Evolutionary conservation across 441 rosid species (phyloP).

Genomic region (Kokia cookei): DNA sequence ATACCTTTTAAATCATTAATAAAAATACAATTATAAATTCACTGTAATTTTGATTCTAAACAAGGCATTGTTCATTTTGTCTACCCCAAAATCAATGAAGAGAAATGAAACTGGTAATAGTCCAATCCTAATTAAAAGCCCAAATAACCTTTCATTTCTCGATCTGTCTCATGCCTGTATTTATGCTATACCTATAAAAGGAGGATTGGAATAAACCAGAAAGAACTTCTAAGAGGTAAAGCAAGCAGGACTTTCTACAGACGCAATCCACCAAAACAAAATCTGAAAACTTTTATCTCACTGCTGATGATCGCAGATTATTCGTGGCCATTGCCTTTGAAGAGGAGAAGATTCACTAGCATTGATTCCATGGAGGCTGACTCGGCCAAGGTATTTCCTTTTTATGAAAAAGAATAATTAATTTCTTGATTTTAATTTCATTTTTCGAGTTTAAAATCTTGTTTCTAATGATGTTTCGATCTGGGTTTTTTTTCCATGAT

Average conservation of each 20-base stretch:
- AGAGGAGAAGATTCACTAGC: slow-evolving; percentile 57
- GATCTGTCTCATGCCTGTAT: too few relatives aligned
- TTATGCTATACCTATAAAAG: too few relatives aligned
- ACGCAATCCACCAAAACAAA: neutral
- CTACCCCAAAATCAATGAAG: too few relatives aligned
- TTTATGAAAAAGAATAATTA: too few relatives aligned
- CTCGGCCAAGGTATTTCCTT: slow-evolving; percentile 44
- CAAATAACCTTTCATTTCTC: too few relatives aligned
- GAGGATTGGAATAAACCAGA: neutral
- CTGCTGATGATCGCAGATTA: slow-evolving; percentile 50
- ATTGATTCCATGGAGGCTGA: slow-evolving; percentile 63
- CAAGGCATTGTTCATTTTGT: too few relatives aligned
- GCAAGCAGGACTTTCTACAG: neutral
- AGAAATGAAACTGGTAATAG: too few relatives aligned
- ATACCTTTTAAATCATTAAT: too few relatives aligned
- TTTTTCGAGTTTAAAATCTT: neutral
- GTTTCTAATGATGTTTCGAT: slow-evolving; percentile 5
- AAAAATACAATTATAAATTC: too few relatives aligned
- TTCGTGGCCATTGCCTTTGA: slow-evolving; percentile 29
- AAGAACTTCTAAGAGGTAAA: neutral
- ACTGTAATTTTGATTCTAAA: too few relatives aligned
- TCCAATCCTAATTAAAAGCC: too few relatives aligned
- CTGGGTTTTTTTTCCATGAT: slow-evolving; percentile 12
- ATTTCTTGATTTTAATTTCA: neutral
- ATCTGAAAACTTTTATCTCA: neutral